Evolutionary conservation across 371 early-diverging fungal genomes (phyloP).

Genomic region (Dichotomocladium elegans): DNA sequence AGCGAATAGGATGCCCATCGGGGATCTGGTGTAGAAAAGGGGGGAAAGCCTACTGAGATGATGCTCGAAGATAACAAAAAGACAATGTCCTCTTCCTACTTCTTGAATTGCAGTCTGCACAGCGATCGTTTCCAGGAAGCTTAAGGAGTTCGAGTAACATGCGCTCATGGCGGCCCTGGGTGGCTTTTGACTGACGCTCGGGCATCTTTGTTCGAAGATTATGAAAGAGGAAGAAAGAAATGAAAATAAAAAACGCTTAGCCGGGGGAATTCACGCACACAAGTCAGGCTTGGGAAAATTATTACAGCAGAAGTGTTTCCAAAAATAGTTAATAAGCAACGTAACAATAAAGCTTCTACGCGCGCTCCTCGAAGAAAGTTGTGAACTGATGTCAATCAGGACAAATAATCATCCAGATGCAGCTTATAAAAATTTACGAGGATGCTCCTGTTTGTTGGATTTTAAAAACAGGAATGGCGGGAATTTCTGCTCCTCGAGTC

Average conservation of each 20-base stretch:
- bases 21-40: conserved; percentile 60
- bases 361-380: too few species aligned
- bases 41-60: background rate
- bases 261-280: too few species aligned
- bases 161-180: conserved; percentile 51
- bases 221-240: background rate
- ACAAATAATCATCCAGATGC: too few species aligned
- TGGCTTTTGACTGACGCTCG: conserved; percentile 39
- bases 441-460: too few species aligned
- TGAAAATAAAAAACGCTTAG: background rate
- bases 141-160: conserved; percentile 68
- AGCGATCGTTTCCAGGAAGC: conserved; percentile 70
- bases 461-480: too few species aligned
- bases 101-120: conserved; percentile 79
- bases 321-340: too few species aligned
- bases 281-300: too few species aligned
- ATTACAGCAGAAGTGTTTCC: too few species aligned
- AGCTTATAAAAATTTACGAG: too few species aligned
- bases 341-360: too few species aligned
- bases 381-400: too few species aligned
- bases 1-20: conserved; percentile 95
- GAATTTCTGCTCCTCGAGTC: too few species aligned
- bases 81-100: conserved; percentile 45
- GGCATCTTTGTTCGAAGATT: conserved; percentile 18
- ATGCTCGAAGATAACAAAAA: background rate